These are phyloP conservation scores for Crithidia mellificae DNA, from an alignment of 208 protist genomes.

Conservation along the genomic window DNA sequence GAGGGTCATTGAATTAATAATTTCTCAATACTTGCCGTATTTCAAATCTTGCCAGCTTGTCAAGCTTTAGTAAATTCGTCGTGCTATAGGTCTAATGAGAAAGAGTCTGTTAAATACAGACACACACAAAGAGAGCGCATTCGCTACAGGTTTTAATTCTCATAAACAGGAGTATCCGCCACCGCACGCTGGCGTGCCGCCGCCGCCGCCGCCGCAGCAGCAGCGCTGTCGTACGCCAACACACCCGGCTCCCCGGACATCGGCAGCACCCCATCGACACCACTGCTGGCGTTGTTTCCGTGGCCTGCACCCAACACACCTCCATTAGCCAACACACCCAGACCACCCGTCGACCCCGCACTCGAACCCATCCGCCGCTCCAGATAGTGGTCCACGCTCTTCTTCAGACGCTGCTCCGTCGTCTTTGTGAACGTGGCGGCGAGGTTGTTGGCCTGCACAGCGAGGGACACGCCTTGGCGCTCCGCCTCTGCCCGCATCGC, in stretches of 20 bases:
- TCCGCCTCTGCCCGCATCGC: slow-evolving; percentile 65
- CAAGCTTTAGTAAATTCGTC: too few relatives aligned
- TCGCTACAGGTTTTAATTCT: slow-evolving; percentile 37
- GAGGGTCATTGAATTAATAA: too few relatives aligned
- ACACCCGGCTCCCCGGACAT: background rate
- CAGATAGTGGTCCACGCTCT: slow-evolving; percentile 83
- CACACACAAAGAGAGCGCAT: too few relatives aligned
- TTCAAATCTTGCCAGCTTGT: too few relatives aligned
- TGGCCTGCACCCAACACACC: background rate
- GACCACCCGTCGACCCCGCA: background rate
- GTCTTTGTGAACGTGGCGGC: slow-evolving; percentile 51
- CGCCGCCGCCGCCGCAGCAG: slow-evolving; percentile 9
- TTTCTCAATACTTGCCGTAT: too few relatives aligned
- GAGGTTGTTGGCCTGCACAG: slow-evolving; percentile 55
- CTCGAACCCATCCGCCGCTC: slow-evolving; percentile 49
- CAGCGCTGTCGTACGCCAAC: slow-evolving; percentile 2
- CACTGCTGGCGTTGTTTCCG: background rate
- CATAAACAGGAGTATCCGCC: slow-evolving; percentile 53
- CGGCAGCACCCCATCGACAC: slow-evolving; percentile 1
- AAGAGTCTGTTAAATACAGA: too few relatives aligned
- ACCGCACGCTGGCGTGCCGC: slow-evolving; percentile 29
- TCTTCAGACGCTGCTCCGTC: slow-evolving; percentile 57
- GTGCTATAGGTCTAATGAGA: too few relatives aligned
- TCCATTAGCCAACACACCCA: background rate
- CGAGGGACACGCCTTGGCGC: slow-evolving; percentile 56